Evolutionary conservation across 441 rosid genomes (phyloP).

Genomic region (Bruguiera hainesii): DNA sequence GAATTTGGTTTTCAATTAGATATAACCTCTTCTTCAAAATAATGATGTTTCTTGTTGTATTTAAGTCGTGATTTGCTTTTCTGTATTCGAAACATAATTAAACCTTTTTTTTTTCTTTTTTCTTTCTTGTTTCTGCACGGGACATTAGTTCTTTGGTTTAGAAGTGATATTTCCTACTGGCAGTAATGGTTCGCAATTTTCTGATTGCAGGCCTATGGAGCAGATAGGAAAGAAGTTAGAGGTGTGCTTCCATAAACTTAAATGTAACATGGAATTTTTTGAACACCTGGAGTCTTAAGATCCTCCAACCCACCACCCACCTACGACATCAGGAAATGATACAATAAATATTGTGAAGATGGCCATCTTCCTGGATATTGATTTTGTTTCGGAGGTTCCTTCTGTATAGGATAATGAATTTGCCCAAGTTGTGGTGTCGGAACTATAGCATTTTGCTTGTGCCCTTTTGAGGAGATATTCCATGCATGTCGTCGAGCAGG

Average conservation of each 20-base stretch:
- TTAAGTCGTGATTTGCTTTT: neutral
- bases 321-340: conserved; percentile 12
- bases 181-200: conserved; percentile 9
- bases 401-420: conserved; percentile 25
- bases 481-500: conserved; percentile 14
- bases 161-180: neutral
- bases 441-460: conserved; percentile 18
- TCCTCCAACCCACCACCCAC: conserved; percentile 2
- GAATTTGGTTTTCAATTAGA: too few species aligned
- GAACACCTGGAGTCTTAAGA: neutral
- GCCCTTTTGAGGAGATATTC: neutral
- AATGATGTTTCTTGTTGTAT: too few species aligned
- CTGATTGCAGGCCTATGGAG: conserved; percentile 68
- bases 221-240: conserved; percentile 83
- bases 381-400: conserved; percentile 15
- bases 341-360: conserved; percentile 32
- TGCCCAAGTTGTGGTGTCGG: conserved; percentile 17
- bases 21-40: too few species aligned
- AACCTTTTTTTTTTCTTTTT: neutral
- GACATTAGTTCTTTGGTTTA: neutral
- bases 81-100: neutral
- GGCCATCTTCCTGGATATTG: conserved; percentile 13
- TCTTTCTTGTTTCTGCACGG: neutral
- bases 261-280: conserved; percentile 4
- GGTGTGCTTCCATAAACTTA: conserved; percentile 51